A percentile compares a stretch with the other conserved stretches of the same genome.
phyloP scores from a whole-genome alignment of 2,329 filamentous ascomycete species.

The Dothistroma septosporum region DNA sequence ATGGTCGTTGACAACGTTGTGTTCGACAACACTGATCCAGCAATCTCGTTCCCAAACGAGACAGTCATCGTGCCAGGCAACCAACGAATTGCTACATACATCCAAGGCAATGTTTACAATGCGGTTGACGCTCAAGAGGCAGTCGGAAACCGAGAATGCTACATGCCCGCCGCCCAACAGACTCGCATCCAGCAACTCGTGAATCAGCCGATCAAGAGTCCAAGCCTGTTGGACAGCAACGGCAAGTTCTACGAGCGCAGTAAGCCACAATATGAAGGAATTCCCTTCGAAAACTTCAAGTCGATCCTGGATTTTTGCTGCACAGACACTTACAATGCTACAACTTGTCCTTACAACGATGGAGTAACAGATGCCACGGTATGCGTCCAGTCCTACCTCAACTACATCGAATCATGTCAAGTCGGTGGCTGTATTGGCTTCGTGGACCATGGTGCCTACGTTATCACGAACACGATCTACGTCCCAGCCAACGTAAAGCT shows the following conservation, averaged over 20 bases:
- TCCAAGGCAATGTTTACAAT: conserved; percentile 68
- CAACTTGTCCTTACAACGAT: conserved; percentile 65
- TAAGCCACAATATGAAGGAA: conserved; percentile 78
- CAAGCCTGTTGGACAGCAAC: conserved; percentile 57
- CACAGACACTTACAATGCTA: conserved; percentile 25
- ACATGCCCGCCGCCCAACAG: conserved; percentile 24
- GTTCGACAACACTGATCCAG: conserved; percentile 59
- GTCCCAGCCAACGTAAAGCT: conserved; percentile 50
- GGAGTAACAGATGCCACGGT: conserved; percentile 80
- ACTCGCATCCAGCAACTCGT: conserved; percentile 33
- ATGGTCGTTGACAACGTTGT: conserved; percentile 86
- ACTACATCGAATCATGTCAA: conserved; percentile 53
- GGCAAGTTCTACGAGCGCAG: conserved; percentile 73
- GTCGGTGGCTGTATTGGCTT: conserved; percentile 54
- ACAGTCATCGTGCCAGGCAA: conserved; percentile 65
- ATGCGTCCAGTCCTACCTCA: conserved; percentile 73
- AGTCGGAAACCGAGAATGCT: conserved; percentile 26
- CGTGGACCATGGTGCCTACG: conserved; percentile 61
- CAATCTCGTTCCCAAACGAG: conserved; percentile 58
- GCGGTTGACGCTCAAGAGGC: conserved; percentile 24
- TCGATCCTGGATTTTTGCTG: conserved; percentile 44
- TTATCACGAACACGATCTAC: conserved; percentile 52
- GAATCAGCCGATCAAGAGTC: conserved; percentile 58
- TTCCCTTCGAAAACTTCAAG: conserved; percentile 65
- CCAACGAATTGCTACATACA: conserved; percentile 60